Conservation (phyloP, 805 yeast species). For the Millerago galiae region DNA sequence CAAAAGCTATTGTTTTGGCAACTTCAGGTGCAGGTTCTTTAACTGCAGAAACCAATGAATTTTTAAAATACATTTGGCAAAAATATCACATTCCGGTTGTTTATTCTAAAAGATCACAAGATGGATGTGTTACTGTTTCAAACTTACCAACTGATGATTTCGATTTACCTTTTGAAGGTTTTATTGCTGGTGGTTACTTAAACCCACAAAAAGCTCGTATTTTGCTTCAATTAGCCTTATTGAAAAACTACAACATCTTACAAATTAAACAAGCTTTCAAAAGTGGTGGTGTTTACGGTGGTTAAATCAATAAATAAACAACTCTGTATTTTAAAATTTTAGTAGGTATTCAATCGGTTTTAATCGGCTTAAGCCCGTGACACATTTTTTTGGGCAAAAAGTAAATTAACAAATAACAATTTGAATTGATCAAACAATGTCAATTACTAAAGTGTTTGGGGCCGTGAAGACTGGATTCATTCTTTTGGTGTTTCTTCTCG, state of each 20-base stretch:
- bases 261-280: conserved; percentile 34
- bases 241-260: conserved; percentile 26
- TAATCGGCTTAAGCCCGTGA: neutral
- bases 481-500: conserved; percentile 20
- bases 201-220: conserved; percentile 62
- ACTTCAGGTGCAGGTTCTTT: conserved; percentile 70
- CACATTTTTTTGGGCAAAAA: neutral
- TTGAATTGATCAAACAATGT: too few relatives aligned
- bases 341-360: neutral
- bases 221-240: conserved; percentile 47
- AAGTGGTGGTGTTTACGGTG: conserved; percentile 36
- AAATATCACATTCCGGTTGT: conserved; percentile 44
- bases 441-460: conserved; percentile 3
- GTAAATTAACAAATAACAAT: too few relatives aligned
- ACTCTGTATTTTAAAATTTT: too few relatives aligned
- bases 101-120: conserved; percentile 62
- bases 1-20: conserved; percentile 56
- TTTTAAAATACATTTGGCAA: conserved; percentile 34
- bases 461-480: conserved; percentile 10
- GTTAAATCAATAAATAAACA: conserved; percentile 10
- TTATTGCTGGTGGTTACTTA: conserved; percentile 57
- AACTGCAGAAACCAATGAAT: conserved; percentile 41
- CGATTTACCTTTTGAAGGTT: conserved; percentile 29
- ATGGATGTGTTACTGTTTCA: conserved; percentile 57
- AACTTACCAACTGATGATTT: conserved; percentile 24